Base-by-base conservation (phyloP, 768 basidiomycete genomes). In the Omphalotus guepiniiformis region DNA sequence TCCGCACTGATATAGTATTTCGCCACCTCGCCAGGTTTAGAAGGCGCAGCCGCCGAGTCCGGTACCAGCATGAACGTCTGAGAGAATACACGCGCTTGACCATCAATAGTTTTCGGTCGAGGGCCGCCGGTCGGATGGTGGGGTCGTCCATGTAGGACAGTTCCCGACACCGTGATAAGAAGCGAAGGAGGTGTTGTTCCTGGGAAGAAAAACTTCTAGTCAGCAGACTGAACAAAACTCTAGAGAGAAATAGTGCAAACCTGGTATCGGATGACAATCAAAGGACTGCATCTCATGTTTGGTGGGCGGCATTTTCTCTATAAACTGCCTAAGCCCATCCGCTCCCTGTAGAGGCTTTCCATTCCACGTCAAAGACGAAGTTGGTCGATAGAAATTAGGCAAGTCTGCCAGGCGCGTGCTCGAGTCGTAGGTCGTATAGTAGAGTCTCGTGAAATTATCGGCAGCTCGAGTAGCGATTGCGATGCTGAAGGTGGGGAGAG, bases 261-360 rank as follows among this genome's bases (percentile, higher is more conserved):
- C 88, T 65, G 88, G 86, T 50, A 93, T 89, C 28, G 91, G 86
- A 62, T 93, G 90, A 56, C 91, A 93, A 61, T 93, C 91, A 53
- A 89, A 90, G 15, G 87, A 89, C 61, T 88, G 85, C 16, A 93
- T 75, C 49, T 93, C 91, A 55, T 93, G 90, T 54, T 82, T 87
- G 22, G 89, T 88, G 16, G 70, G 69, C 2, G 88, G 88, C 82
- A 89, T 89, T 43, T 78, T 79, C 53, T 76, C 66, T 19, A 89
- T 72, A 35, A 91, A 73, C 48, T 79, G 73, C 46, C 73, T 75
- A 38, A 92, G 70, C 2, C 84, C 87, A 18, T 83, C 84, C 5
- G 72, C 63, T 3, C 90, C 90, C 53, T 85, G 80, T 49, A 82
- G 82, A 3, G 87, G 85, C 48, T 79, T 87, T 12, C 90, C 90